A percentile compares a stretch with the other conserved stretches of the same genome.
These are phyloP conservation scores for Phytophthora cactorum DNA, from an alignment of 352 stramenopile genomes.

Conservation along the genomic window DNA sequence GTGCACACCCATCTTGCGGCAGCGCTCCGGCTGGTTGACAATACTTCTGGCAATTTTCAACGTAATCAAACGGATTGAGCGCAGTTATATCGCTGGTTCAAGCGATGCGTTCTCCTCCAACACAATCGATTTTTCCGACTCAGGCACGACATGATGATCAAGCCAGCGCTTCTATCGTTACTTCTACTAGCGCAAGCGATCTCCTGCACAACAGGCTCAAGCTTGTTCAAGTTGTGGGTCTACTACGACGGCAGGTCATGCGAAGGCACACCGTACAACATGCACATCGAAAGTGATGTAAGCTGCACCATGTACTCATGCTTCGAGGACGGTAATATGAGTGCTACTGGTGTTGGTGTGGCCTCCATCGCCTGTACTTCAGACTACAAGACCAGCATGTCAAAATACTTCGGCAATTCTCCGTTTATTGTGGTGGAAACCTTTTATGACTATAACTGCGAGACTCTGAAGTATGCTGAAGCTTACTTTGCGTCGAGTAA, in stretches of 20 bases:
- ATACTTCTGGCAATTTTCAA: constrained; percentile 12
- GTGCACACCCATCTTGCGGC: neutral
- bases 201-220: neutral
- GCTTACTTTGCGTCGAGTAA: constrained; percentile 25
- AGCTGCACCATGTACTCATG: constrained; percentile 15
- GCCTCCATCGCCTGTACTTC: constrained; percentile 30
- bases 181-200: neutral
- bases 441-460: constrained; percentile 14
- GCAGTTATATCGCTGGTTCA: neutral
- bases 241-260: constrained; percentile 26
- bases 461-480: constrained; percentile 21
- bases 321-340: constrained; percentile 16
- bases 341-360: constrained; percentile 15
- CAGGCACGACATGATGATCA: neutral
- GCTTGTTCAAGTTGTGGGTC: constrained; percentile 28
- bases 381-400: constrained; percentile 29
- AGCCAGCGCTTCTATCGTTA: neutral
- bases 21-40: constrained; percentile 4
- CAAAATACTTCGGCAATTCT: constrained; percentile 14
- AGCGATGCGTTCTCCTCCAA: neutral
- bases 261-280: constrained; percentile 30
- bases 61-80: neutral
- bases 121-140: constrained; percentile 4
- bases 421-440: constrained; percentile 32
- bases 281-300: constrained; percentile 11